Conservation (phyloP, 768 basidiomycete species). For the Pholiota microspora region DNA sequence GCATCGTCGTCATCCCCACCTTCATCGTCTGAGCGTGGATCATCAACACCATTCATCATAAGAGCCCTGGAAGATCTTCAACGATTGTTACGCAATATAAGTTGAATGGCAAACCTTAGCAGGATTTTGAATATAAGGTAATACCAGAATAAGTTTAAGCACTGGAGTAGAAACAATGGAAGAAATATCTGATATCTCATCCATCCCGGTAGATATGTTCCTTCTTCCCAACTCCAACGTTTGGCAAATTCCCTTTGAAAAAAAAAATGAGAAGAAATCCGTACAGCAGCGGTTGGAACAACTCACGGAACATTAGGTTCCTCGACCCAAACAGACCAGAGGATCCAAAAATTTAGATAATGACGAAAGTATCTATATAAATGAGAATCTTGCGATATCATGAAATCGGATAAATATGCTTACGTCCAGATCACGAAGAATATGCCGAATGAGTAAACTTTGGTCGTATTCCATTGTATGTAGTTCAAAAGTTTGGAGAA, state of each 20-base stretch:
- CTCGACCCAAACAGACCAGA: slow-evolving; percentile 85
- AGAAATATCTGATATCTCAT: slow-evolving; percentile 80
- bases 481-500: slow-evolving; percentile 89
- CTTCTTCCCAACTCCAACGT: slow-evolving; percentile 57
- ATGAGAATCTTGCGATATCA: neutral
- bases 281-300: neutral
- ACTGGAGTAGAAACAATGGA: slow-evolving; percentile 72
- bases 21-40: slow-evolving; percentile 83
- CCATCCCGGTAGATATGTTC: slow-evolving; percentile 73
- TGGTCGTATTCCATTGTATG: slow-evolving; percentile 62
- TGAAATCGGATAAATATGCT: slow-evolving; percentile 32
- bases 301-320: slow-evolving; percentile 75
- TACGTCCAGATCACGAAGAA: slow-evolving; percentile 84
- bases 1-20: slow-evolving; percentile 60
- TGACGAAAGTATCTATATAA: slow-evolving; percentile 84
- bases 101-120: slow-evolving; percentile 49
- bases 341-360: slow-evolving; percentile 81
- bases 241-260: slow-evolving; percentile 47
- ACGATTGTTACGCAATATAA: slow-evolving; percentile 1
- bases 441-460: slow-evolving; percentile 56
- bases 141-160: slow-evolving; percentile 94
- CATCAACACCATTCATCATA: slow-evolving; percentile 43
- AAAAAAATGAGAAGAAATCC: neutral
- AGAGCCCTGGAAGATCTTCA: slow-evolving; percentile 46
- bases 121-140: slow-evolving; percentile 79